Percentiles rank a stretch among this genome's conserved stretches.
Evolutionary conservation across 139 green algal genomes (phyloP).

Genomic region (Coelastrella sp.): DNA sequence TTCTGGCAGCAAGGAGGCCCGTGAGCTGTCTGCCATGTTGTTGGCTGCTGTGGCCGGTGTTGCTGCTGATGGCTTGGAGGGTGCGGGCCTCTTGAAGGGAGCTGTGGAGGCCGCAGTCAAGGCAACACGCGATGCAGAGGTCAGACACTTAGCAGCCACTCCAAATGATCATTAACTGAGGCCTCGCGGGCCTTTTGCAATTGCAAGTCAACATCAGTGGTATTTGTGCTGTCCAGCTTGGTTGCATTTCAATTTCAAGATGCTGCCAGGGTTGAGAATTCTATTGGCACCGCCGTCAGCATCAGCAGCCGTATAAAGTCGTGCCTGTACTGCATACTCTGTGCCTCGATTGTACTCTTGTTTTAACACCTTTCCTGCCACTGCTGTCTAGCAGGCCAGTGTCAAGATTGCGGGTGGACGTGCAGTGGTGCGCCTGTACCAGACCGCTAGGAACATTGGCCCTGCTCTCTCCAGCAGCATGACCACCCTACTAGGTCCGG

Average conservation of each 20-base stretch:
- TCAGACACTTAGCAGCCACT: background rate
- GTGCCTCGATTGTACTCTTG: no score
- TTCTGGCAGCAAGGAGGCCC: conserved; percentile 17
- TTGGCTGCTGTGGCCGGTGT: conserved; percentile 33
- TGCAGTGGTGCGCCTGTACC: conserved; percentile 59
- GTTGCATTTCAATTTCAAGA: no score
- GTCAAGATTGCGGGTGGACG: conserved; percentile 73
- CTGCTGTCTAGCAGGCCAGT: conserved; percentile 12
- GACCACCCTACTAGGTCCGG: conserved; percentile 75
- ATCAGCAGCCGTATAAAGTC: no score
- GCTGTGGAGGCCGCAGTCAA: conserved; percentile 51
- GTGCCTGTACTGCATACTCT: no score
- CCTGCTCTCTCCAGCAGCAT: conserved; percentile 59
- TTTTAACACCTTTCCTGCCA: background rate
- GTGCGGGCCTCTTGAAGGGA: conserved; percentile 48
- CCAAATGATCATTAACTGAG: no score
- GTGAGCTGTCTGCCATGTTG: conserved; percentile 20
- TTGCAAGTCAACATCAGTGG: no score
- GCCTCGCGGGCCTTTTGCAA: no score
- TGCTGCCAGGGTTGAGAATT: no score
- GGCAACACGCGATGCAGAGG: conserved; percentile 24
- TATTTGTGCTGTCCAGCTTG: no score
- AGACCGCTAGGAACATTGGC: conserved; percentile 11
- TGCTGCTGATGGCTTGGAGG: conserved; percentile 41
- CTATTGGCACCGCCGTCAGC: no score